Evolutionary conservation across 1,284 basidiomycete genomes (phyloP), one percentile per base, ranked within the genome.

Genomic region (Gomphus bonarii): DNA sequence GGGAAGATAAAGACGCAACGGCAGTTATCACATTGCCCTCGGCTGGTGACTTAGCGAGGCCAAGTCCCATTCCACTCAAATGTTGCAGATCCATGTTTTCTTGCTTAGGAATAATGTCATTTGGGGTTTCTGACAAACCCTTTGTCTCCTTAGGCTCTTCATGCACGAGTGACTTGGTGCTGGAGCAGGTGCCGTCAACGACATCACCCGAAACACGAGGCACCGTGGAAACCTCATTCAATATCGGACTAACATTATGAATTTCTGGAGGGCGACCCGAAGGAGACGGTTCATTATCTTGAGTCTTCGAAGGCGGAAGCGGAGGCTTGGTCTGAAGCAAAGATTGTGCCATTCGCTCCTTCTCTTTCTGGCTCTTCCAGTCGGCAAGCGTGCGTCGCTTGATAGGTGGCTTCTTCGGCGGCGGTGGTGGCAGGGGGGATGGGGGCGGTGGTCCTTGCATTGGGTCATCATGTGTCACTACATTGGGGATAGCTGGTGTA

Each of bases 311-410:
- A 16, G 36, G 16, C 30, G 22, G 22, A 47, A 25, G 44, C 9
- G 1, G 28, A 25, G 12, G 44, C 22, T 5, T 28, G 10, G 7
- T 3, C 22, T 30, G 30, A 30, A 5, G 30, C 49, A n/a, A n/a
- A n/a, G n/a, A n/a, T 31, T 35, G 40, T 22, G 43, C 54, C 9
- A 33, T 20, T n/a, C 47, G 49, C 18, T 56, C 54, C 36, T 44
- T 48, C 30, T 56, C 54, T 33, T 55, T 55, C 4, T 43, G 40
- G 48, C 25, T 48, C 54, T 56, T 56, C 54, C 54, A 56, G 18
- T 56, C 54, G 11, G 54, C 54, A 12, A 56, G 46, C 4, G 54
- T 48, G 14, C 44, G 54, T 22, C 54, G 43, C 33, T 50, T 56
- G 14, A 56, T 22, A 3, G 54, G 30, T n/a, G 46, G 54, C 33